Evolutionary conservation across 306 rosid genomes (phyloP), one percentile per base, ranked within the genome.

Genomic region (Trifolium fragiferum): DNA sequence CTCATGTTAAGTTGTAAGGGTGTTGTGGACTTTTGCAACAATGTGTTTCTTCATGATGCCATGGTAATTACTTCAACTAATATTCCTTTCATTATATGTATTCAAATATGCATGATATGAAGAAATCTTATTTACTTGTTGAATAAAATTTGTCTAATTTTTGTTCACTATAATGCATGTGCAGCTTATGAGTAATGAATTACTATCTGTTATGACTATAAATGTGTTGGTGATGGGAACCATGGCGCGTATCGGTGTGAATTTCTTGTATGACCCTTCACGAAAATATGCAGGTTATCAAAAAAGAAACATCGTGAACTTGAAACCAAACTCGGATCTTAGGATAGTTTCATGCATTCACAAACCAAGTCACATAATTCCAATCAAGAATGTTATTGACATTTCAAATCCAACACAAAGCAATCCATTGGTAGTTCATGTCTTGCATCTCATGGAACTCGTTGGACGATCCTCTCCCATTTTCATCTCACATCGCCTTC

Each of bases 1-100:
- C 83, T 87, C 71, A 58, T 86, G 74, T 55, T 90, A 76, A 67
- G 86, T 66, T 76, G 76, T 89, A 90, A 76, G 84, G 92, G 92
- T 12, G 74, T 86, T 12, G 80, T 90, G 60, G 84, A 90, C 4
- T 61, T 82, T 18, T 18, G 65, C 53, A 3, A 3, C 7, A 30
- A 14, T 33, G 5, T 79, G 1, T 6, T 59, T 0, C 20, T 46
- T 3, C 68, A 60, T 32, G 90, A 81, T 44, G 27, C 30, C 4
- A 3, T 49, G 70, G 84, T 86, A 71, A 66, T 21, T 20, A 41
- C 35, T 21, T 66, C 13, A 66, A 35, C 47, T 35, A 4, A 23
- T 57, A 54, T 8, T 54, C 14, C 7, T 10, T 54, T 54, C 32
- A 54, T 16, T 51, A 16, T 8, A 8, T 53, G 27, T 27, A 11